Evolutionary conservation across 2,329 filamentous ascomycete genomes (phyloP).

Genomic region (Diaporthe capsici): DNA sequence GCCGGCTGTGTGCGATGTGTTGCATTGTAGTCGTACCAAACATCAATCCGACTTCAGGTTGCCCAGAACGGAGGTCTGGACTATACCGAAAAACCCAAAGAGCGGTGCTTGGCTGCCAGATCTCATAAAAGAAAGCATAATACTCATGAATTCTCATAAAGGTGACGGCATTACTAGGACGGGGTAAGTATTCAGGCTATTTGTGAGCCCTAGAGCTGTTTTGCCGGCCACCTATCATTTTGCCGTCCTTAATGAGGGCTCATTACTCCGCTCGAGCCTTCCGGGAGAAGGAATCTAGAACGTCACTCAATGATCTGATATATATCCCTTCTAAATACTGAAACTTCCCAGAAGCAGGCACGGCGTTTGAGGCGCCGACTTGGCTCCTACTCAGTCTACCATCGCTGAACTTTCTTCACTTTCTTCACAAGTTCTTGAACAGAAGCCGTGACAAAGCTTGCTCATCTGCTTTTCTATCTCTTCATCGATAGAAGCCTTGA

Average conservation of each 20-base stretch:
- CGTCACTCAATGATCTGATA: background rate
- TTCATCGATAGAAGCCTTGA: background rate
- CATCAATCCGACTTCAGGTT: background rate
- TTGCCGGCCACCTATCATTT: constrained; percentile 23
- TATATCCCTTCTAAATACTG: background rate
- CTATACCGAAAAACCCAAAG: background rate
- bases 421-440: background rate
- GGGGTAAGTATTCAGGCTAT: constrained; percentile 27
- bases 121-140: background rate
- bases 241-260: constrained; percentile 17
- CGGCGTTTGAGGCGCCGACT: constrained; percentile 4
- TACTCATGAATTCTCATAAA: background rate
- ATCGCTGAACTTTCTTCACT: background rate
- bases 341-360: constrained; percentile 2
- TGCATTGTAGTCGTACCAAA: background rate
- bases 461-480: background rate
- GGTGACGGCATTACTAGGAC: background rate
- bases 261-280: constrained; percentile 23
- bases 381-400: background rate
- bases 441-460: background rate
- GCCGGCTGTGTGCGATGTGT: background rate
- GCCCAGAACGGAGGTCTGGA: background rate
- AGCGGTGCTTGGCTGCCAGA: background rate
- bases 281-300: background rate
- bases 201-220: background rate